Evolutionary conservation across 116 monocot genomes (phyloP).

Genomic region (Zostera marina): DNA sequence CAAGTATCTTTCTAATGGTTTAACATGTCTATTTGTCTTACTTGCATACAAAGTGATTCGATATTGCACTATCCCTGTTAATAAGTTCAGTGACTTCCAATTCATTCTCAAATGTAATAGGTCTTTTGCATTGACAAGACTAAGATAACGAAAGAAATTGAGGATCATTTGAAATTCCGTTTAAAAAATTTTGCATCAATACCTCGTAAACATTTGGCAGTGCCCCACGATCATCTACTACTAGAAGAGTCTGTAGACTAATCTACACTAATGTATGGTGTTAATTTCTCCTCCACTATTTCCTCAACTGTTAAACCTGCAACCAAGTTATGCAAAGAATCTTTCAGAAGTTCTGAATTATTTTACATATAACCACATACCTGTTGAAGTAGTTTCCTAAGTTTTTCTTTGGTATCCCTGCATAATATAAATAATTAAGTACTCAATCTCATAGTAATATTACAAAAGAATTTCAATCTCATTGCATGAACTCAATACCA

Average conservation of each 20-base stretch:
- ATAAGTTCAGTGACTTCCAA: background rate
- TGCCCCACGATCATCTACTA: constrained; percentile 16
- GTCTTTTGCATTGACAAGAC: background rate
- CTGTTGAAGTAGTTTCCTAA: constrained; percentile 16
- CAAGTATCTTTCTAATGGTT: constrained; percentile 19
- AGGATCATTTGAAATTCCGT: constrained; percentile 41
- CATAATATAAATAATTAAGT: background rate
- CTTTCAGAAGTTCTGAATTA: too few species aligned
- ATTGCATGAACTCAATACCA: background rate
- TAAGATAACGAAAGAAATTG: constrained; percentile 2
- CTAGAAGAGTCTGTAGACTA: constrained; percentile 17
- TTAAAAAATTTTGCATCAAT: constrained; percentile 15
- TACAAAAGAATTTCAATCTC: background rate
- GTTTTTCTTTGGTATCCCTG: constrained; percentile 67
- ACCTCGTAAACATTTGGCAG: constrained; percentile 7
- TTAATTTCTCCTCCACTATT: constrained; percentile 42
- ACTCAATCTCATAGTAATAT: background rate
- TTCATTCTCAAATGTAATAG: background rate
- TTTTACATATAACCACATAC: constrained; percentile 13
- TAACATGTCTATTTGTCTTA: background rate
- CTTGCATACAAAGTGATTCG: background rate
- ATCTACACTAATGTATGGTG: constrained; percentile 15
- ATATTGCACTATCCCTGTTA: background rate
- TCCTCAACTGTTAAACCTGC: constrained; percentile 82
- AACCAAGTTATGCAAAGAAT: background rate